phyloP scores from a whole-genome alignment of 768 basidiomycete species.

The Lactifluus volemus region DNA sequence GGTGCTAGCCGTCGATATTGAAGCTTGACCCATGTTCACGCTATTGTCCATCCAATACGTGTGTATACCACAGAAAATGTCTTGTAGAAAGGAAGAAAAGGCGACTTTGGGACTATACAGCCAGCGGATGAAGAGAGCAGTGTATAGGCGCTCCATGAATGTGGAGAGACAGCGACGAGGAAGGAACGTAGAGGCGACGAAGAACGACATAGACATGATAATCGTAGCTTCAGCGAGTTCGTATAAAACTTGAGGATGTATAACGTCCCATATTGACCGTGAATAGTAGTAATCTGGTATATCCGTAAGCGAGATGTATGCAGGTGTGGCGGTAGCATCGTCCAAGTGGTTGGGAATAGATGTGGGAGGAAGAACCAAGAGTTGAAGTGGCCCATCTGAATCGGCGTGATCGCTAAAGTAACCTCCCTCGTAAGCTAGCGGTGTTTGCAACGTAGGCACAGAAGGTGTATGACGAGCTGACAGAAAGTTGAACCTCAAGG shows the following conservation, averaged over 20 bases:
- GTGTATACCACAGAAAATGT: constrained; percentile 3
- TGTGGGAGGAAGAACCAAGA: background rate
- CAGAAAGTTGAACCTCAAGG: constrained; percentile 3
- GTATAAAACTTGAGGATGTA: constrained; percentile 6
- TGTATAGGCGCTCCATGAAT: constrained; percentile 6
- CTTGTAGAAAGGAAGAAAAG: constrained; percentile 12
- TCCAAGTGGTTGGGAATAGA: background rate
- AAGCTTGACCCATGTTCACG: background rate
- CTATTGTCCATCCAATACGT: constrained; percentile 10
- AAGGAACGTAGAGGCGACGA: background rate
- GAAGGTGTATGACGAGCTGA: background rate
- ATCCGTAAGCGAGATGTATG: background rate
- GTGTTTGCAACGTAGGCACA: background rate
- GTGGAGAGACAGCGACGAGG: constrained; percentile 1
- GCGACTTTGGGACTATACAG: background rate
- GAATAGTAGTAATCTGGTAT: background rate
- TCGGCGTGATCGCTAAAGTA: background rate
- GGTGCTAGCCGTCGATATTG: background rate
- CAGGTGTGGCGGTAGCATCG: background rate
- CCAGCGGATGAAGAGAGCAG: constrained; percentile 4
- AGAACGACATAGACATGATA: constrained; percentile 10
- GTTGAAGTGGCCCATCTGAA: background rate
- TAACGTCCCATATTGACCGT: background rate
- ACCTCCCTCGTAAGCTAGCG: background rate
- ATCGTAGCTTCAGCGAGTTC: constrained; percentile 5